A percentile compares a stretch with the other conserved stretches of the same genome.
These are phyloP conservation scores for Leccinum cinnamomeum DNA, from an alignment of 1,284 basidiomycete species.

Conservation along the genomic window DNA sequence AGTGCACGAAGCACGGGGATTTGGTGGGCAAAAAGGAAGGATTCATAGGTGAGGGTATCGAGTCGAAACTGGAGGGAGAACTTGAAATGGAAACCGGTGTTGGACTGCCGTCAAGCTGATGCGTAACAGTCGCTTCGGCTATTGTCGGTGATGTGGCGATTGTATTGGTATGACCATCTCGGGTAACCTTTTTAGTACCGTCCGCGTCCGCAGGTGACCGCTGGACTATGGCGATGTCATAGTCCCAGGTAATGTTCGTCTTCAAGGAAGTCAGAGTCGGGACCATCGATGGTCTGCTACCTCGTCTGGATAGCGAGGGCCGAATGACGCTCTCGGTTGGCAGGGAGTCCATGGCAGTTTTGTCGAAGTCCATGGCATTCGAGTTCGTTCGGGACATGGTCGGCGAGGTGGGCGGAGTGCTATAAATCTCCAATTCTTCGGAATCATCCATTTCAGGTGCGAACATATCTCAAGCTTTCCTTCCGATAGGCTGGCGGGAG, in stretches of 20 bases:
- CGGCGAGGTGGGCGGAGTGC: constrained; percentile 63
- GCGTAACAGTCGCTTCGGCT: constrained; percentile 25
- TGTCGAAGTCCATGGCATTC: constrained; percentile 23
- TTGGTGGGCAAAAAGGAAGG: constrained; percentile 38
- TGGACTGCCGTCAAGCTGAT: constrained; percentile 15
- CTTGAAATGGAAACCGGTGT: constrained; percentile 28
- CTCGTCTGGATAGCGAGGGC: constrained; percentile 49
- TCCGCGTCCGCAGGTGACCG: constrained; percentile 22
- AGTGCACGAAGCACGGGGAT: constrained; percentile 88
- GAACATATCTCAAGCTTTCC: constrained; percentile 22
- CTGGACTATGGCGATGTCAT: constrained; percentile 45
- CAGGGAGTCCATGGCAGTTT: constrained; percentile 31
- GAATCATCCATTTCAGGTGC: constrained; percentile 28
- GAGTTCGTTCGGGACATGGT: constrained; percentile 31
- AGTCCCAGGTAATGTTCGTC: constrained; percentile 47
- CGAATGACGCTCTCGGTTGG: constrained; percentile 31
- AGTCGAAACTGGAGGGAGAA: constrained; percentile 30
- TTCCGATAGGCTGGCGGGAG: constrained; percentile 13
- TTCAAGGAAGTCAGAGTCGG: constrained; percentile 41
- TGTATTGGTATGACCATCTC: not conserved
- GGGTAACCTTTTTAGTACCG: constrained; percentile 14
- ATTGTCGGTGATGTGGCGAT: constrained; percentile 28
- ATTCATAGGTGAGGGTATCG: constrained; percentile 38
- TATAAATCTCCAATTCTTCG: constrained; percentile 44
- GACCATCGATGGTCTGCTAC: constrained; percentile 40